These are phyloP conservation scores for Arachnopeziza araneosa DNA, from an alignment of 2,329 filamentous ascomycete genomes.

Conservation along the genomic window DNA sequence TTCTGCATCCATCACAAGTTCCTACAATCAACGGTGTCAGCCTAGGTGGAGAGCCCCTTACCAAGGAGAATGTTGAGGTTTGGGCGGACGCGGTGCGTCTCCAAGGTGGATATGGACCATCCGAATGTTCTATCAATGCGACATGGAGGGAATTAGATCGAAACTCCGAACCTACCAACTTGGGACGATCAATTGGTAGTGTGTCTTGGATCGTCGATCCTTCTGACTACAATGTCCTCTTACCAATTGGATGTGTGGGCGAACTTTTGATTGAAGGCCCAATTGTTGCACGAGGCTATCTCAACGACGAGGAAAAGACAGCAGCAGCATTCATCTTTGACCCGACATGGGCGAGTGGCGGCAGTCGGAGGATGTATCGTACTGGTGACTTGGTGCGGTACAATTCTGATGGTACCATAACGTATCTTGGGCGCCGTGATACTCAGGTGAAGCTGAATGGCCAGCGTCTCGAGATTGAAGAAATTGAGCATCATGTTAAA, in stretches of 20 bases:
- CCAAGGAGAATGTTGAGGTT: background rate
- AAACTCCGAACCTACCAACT: background rate
- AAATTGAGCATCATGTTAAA: constrained; percentile 79
- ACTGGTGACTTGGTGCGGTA: constrained; percentile 83
- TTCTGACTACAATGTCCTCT: constrained; percentile 6
- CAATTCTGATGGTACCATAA: constrained; percentile 61
- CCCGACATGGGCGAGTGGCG: constrained; percentile 34
- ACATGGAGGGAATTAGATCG: background rate
- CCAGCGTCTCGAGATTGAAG: constrained; percentile 89
- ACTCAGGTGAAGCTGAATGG: constrained; percentile 93
- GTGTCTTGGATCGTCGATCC: background rate
- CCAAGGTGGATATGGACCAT: background rate
- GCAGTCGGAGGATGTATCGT: constrained; percentile 80
- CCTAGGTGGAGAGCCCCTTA: background rate
- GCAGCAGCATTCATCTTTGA: background rate
- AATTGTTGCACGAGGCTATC: constrained; percentile 57
- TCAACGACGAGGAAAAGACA: constrained; percentile 24
- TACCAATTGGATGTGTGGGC: constrained; percentile 14
- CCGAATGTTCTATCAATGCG: background rate
- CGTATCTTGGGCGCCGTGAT: constrained; percentile 75
- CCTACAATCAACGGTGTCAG: background rate
- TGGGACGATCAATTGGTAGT: background rate
- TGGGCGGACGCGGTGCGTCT: background rate
- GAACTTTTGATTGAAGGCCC: constrained; percentile 38
- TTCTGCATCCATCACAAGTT: background rate